A percentile compares a stretch with the other conserved stretches of the same genome.
Conservation (phyloP, 106 monocot genomes). For the Dendrobium huoshanense region DNA sequence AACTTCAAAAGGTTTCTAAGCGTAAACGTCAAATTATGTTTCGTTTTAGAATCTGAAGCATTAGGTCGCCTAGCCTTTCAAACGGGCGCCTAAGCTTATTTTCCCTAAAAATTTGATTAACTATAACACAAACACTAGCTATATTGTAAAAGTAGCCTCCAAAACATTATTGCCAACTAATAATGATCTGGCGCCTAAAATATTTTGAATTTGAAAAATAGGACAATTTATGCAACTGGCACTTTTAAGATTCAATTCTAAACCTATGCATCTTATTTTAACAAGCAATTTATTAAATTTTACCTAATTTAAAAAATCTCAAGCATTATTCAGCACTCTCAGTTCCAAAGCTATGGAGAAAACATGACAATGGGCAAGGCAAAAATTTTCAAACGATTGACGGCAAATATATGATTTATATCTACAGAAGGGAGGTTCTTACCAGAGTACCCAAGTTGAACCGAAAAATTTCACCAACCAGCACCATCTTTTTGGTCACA, state of each 20-base stretch:
- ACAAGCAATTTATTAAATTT: not conserved
- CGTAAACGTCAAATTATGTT: too few species aligned
- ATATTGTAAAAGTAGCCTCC: not conserved
- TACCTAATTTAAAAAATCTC: not conserved
- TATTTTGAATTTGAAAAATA: not conserved
- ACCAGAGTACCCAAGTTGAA: conserved; percentile 42
- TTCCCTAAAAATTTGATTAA: not conserved
- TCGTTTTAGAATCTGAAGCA: too few species aligned
- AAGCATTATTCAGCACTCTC: too few species aligned
- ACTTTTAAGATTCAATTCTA: not conserved
- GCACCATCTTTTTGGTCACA: conserved; percentile 81
- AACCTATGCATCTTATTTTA: not conserved
- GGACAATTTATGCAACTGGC: not conserved
- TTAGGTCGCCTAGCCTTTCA: too few species aligned
- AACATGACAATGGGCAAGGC: not conserved
- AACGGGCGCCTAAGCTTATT: not conserved
- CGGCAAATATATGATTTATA: not conserved
- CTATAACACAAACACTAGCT: not conserved
- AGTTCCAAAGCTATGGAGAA: not conserved
- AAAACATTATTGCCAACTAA: not conserved
- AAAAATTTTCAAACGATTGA: not conserved
- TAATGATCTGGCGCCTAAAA: not conserved
- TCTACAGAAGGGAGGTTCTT: not conserved
- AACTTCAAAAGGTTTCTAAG: too few species aligned
- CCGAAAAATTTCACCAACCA: conserved; percentile 83